Base-by-base conservation (phyloP, 352 stramenopile genomes). In the Labyrinthula sp. region DNA sequence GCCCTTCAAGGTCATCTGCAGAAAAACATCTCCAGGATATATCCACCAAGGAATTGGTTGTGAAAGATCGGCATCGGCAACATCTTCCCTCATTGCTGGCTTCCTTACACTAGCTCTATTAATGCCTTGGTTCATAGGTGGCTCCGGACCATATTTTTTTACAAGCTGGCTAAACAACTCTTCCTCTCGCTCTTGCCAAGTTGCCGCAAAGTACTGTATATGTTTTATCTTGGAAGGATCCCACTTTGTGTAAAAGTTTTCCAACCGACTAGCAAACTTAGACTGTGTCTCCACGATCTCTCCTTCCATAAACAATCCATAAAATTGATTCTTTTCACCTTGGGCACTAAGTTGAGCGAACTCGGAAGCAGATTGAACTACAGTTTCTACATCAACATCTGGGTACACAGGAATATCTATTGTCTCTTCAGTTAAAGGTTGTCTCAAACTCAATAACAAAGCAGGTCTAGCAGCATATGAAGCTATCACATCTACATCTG, bases 111-210 rank as follows among this genome's bases (percentile, higher is more conserved):
- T n/a, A n/a, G n/a, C n/a, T n/a, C n/a, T n/a, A n/a, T n/a, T n/a
- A n/a, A n/a, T n/a, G 14, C 21, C 12, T 29, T 52, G 31, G 9
- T 52, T 22, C 10, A 22, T 2, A 15, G 21, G 30, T 3, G 43
- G 43, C 35, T 52, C 43, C 10, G 43, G 43, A 20, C 43, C 43
- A 38, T 52, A 52, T 35, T 52, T 52, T 24, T 52, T 52, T 20
- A 45, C 43, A 8, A 52, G 26, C 15, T 31, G 40, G 2, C 31
- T 14, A 15, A 52, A 52, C 4, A 52, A 24, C 8, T 18, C 5
- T 22, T 52, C 43, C 34, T 52, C 43, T 24, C 21, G 14, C 17
- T 35, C 43, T 10, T 15, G 4, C 43, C 43, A 52, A 9, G 29
- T 52, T 22, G 14, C 36, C 18, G 23, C 14, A 35, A 52, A 52